Evolutionary conservation across 1,139 yeast genomes (phyloP), one percentile per base, ranked within the genome.

Genomic region (Waltiozyma solani): DNA sequence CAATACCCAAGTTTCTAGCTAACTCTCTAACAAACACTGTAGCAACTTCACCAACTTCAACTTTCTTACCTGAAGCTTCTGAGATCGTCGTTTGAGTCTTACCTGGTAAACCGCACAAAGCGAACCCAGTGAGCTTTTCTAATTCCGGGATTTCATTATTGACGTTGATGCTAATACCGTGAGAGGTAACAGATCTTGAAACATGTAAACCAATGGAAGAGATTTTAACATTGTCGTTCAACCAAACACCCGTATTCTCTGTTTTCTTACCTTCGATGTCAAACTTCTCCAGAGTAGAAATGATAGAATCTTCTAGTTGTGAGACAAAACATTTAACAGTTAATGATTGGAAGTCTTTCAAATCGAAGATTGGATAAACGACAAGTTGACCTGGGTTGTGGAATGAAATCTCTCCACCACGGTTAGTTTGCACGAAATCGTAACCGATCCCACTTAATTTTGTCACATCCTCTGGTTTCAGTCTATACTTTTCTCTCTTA

Each of bases 331-430:
- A 85, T 49, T 78, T 72, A 1, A 87, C 80, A 0, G 84, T 70
- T 34, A 87, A 63, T 37, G 71, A 61, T 31, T 60, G 52, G 51
- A 83, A 82, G 34, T 73, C 68, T 45, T 71, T 69, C 40, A 91
- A 64, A 56, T 91, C 96, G 34, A 93, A 44, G 3, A 93, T 70
- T 15, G 93, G 79, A 54, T 89, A 93, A 3, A 86, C 78, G 4
- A 89, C 96, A 34, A 87, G 59, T 59, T 93, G 99, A 0, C 98
- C 98, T 3, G 89, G 80, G 0, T 97, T 97, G 62, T 93, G 99
- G 70, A 86, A 93, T 0, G 98, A 91, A 1, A 91, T 77, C 56
- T 91, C 95, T 0, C 99, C 99, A n/a, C 99, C 99, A 44, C 99
- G 67, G 44, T 77, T 79, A 0, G 93, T 72, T 52, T 85, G 94